Evolutionary conservation across 208 protist species (phyloP).

Genomic region (Sergeia podlipaevii): DNA sequence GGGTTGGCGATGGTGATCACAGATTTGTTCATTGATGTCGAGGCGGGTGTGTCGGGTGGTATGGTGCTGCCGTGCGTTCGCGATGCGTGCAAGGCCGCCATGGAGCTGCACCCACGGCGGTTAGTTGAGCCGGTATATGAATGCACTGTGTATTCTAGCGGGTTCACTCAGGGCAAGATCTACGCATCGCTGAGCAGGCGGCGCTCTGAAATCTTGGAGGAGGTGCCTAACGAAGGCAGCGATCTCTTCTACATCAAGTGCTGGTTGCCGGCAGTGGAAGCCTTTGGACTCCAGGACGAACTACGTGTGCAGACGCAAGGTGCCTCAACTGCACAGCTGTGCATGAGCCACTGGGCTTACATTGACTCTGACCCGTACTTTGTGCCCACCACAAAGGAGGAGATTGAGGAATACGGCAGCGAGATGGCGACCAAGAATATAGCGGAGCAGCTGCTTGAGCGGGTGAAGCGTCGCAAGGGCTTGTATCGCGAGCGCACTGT

Average conservation of each 20-base stretch:
- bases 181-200: conserved; percentile 88
- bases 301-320: conserved; percentile 94
- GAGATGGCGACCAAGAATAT: conserved; percentile 88
- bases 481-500: conserved; percentile 81
- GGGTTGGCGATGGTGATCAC: conserved; percentile 90
- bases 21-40: conserved; percentile 42
- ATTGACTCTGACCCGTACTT: conserved; percentile 96
- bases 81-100: conserved; percentile 92
- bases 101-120: conserved; percentile 88
- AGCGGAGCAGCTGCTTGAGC: conserved; percentile 77
- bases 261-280: conserved; percentile 95
- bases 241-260: conserved; percentile 95
- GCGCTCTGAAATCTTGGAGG: conserved; percentile 90
- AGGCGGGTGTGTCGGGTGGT: conserved; percentile 62
- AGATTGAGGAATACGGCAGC: conserved; percentile 94
- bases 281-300: conserved; percentile 97
- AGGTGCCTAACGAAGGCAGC: conserved; percentile 96
- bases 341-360: conserved; percentile 93
- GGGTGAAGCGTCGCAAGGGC: conserved; percentile 83
- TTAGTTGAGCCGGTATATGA: conserved; percentile 97
- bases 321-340: conserved; percentile 94
- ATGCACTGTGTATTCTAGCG: conserved; percentile 95
- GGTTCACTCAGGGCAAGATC: conserved; percentile 80
- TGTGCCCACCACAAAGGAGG: conserved; percentile 95
- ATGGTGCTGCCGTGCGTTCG: conserved; percentile 94